Conservation (phyloP, 768 basidiomycete species). For the Leucocoprinus leucothites region DNA sequence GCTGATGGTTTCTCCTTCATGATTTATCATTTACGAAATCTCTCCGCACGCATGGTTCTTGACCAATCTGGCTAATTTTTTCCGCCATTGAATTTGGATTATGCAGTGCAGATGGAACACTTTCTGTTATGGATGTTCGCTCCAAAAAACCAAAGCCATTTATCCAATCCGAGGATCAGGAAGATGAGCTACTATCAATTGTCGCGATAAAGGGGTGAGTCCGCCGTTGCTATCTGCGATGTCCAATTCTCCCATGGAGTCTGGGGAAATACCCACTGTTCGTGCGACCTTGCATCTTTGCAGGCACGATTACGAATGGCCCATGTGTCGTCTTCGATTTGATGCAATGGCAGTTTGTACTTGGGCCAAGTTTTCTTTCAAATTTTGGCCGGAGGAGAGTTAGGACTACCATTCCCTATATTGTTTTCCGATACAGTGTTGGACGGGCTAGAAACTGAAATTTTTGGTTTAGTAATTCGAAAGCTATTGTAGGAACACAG, state of each 20-base stretch:
- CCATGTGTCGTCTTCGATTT: background rate
- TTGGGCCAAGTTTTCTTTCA: background rate
- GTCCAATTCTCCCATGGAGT: background rate
- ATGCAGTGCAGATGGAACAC: slow-evolving; percentile 83
- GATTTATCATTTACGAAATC: background rate
- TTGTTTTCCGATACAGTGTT: background rate
- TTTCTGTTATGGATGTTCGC: slow-evolving; percentile 90
- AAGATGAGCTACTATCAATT: slow-evolving; percentile 88
- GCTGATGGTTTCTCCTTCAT: background rate
- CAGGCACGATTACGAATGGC: background rate
- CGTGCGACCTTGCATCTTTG: background rate
- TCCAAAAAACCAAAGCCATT: slow-evolving; percentile 75
- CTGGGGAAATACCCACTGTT: background rate
- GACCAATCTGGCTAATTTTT: slow-evolving; percentile 6
- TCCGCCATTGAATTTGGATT: slow-evolving; percentile 7
- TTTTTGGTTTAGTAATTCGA: slow-evolving; percentile 51
- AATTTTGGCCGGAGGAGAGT: too few species aligned
- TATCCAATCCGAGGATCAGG: slow-evolving; percentile 92
- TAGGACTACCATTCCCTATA: too few species aligned
- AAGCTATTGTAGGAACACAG: slow-evolving; percentile 87
- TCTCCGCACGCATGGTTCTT: background rate
- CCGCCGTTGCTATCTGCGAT: slow-evolving; percentile 11
- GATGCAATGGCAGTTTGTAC: background rate
- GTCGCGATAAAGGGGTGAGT: slow-evolving; percentile 79
- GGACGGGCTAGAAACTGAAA: slow-evolving; percentile 13